These are phyloP conservation scores for Penstemon eatonii DNA, from an alignment of 257 asterid species.

Conservation along the genomic window DNA sequence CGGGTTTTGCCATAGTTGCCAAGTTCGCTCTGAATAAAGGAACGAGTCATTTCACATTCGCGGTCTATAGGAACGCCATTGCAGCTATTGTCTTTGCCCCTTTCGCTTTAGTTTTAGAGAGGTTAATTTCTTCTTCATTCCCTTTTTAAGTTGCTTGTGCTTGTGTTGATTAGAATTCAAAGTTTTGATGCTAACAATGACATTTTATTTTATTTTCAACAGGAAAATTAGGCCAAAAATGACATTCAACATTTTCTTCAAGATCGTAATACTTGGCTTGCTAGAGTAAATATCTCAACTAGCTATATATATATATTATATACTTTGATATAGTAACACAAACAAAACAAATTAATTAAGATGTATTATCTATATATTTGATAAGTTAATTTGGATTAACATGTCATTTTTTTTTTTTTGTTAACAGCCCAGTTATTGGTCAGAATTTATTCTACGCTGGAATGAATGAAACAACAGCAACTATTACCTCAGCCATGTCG, in stretches of 20 bases:
- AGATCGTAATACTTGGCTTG: slow-evolving; percentile 51
- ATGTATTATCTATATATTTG: too few species aligned
- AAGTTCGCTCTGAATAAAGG: slow-evolving; percentile 15
- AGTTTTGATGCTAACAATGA: background rate
- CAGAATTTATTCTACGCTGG: slow-evolving; percentile 51
- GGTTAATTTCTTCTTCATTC: background rate
- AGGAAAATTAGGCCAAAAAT: slow-evolving; percentile 74
- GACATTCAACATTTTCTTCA: slow-evolving; percentile 41
- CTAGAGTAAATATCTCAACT: slow-evolving; percentile 46
- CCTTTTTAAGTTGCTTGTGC: background rate
- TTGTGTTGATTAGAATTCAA: background rate
- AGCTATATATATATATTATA: too few species aligned
- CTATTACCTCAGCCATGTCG: slow-evolving; percentile 44
- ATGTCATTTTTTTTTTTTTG: background rate
- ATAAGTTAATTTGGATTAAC: background rate
- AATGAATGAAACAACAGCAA: slow-evolving; percentile 50
- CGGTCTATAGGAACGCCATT: slow-evolving; percentile 15
- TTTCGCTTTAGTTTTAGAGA: slow-evolving; percentile 13
- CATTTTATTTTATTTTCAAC: background rate
- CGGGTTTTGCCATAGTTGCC: slow-evolving; percentile 22
- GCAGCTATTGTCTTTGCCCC: slow-evolving; percentile 18
- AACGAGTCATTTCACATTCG: slow-evolving; percentile 7
- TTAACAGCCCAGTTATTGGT: slow-evolving; percentile 40
- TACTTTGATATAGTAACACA: too few species aligned
- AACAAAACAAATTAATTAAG: background rate